Conservation (phyloP, 257 asterid genomes). For the Forsythia viridissima region DNA sequence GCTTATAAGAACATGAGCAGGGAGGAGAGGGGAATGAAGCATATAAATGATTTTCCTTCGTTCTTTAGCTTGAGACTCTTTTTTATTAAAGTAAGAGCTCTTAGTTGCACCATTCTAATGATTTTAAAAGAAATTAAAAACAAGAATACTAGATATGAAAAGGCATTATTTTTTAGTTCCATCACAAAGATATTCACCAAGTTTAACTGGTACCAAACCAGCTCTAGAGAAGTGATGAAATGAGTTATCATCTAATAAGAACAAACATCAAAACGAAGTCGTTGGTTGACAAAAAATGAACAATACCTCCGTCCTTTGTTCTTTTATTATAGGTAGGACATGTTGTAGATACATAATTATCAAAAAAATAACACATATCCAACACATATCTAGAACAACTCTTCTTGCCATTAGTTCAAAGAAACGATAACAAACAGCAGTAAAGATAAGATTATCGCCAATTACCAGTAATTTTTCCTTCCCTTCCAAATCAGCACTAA, state of each 20-base stretch:
- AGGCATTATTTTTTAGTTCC: neutral
- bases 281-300: too few relatives aligned
- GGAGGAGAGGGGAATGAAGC: neutral
- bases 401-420: neutral
- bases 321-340: too few relatives aligned
- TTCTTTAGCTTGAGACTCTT: neutral
- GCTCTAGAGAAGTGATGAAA: neutral
- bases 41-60: neutral
- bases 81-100: neutral
- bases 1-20: neutral
- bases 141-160: neutral
- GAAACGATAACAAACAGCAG: conserved; percentile 10
- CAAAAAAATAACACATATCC: too few relatives aligned
- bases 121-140: neutral
- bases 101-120: neutral
- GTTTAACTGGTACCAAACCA: neutral
- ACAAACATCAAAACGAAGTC: too few relatives aligned
- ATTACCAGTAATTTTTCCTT: conserved; percentile 72
- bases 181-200: neutral
- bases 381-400: neutral
- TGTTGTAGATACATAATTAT: too few relatives aligned
- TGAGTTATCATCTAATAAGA: neutral
- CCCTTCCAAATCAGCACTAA: conserved; percentile 69
- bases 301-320: too few relatives aligned
- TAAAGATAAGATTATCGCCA: conserved; percentile 51